Conservation (phyloP, 169 alveolate genomes). For the Plasmodium berghei region DNA sequence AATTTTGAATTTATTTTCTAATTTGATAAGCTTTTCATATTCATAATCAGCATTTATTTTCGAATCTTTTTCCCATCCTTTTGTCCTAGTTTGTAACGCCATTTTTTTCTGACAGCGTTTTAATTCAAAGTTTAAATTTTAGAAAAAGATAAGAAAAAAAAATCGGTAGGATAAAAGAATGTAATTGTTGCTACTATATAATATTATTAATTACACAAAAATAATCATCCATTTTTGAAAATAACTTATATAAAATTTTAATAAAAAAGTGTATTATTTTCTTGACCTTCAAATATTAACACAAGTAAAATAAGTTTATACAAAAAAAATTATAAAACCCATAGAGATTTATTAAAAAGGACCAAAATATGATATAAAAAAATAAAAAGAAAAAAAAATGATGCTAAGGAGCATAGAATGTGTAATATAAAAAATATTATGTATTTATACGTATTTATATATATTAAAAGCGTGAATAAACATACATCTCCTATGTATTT, state of each 20-base stretch:
- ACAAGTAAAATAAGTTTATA: too few species aligned
- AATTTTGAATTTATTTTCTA: conserved; percentile 52
- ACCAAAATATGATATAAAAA: too few species aligned
- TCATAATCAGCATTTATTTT: conserved; percentile 70
- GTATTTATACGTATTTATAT: too few species aligned
- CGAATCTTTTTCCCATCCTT: conserved; percentile 74
- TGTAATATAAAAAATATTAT: too few species aligned
- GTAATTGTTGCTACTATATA: conserved; percentile 6
- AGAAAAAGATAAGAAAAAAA: neutral
- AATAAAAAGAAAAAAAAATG: too few species aligned
- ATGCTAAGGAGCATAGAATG: too few species aligned
- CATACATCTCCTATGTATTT: too few species aligned
- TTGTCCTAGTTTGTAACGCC: conserved; percentile 67
- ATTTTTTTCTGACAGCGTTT: conserved; percentile 2
- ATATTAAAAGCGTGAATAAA: too few species aligned
- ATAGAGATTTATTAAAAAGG: too few species aligned
- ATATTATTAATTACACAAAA: neutral
- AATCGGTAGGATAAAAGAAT: neutral
- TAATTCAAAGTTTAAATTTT: neutral
- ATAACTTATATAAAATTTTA: neutral
- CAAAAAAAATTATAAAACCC: too few species aligned
- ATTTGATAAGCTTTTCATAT: conserved; percentile 34
- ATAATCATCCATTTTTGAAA: neutral
- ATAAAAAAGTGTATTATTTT: conserved; percentile 13
- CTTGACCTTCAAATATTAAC: too few species aligned